Evolutionary conservation across 352 stramenopile species (phyloP).

Genomic region (Pythium dissimile): DNA sequence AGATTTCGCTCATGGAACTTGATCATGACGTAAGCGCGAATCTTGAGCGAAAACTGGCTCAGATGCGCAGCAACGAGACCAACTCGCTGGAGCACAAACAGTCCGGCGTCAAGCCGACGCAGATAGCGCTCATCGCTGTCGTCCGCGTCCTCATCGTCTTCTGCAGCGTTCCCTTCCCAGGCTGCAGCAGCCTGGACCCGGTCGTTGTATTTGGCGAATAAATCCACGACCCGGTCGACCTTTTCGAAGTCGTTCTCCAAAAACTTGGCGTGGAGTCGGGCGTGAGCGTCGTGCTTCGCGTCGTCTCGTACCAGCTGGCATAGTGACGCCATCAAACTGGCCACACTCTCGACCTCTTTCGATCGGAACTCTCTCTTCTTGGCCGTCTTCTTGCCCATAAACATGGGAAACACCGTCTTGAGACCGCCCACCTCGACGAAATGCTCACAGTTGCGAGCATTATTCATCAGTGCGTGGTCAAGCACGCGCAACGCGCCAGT

Average conservation of each 20-base stretch:
- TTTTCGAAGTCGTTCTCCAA: constrained; percentile 82
- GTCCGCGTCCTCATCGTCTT: constrained; percentile 21
- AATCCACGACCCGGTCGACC: constrained; percentile 68
- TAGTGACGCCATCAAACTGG: constrained; percentile 64
- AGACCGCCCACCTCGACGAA: constrained; percentile 45
- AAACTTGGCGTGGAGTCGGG: constrained; percentile 79
- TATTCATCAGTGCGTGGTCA: constrained; percentile 34
- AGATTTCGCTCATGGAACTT: constrained; percentile 76
- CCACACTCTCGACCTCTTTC: constrained; percentile 64
- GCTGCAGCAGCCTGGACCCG: constrained; percentile 33
- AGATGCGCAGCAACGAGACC: constrained; percentile 62
- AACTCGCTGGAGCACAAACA: constrained; percentile 76
- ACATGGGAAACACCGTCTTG: constrained; percentile 43
- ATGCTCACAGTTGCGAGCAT: constrained; percentile 39
- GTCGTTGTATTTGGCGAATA: constrained; percentile 71
- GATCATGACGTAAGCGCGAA: constrained; percentile 65
- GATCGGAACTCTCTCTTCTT: constrained; percentile 27
- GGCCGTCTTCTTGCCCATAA: constrained; percentile 37
- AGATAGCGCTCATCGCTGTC: constrained; percentile 51
- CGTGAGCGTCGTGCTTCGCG: constrained; percentile 49
- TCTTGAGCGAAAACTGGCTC: constrained; percentile 55
- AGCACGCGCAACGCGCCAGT: constrained; percentile 34
- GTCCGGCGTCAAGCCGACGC: constrained; percentile 59
- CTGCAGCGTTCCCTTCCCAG: constrained; percentile 22
- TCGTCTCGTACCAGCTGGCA: constrained; percentile 46